These are phyloP conservation scores for Dionaea muscipula DNA, from an alignment of 179 eudicot genomes.

Conservation along the genomic window DNA sequence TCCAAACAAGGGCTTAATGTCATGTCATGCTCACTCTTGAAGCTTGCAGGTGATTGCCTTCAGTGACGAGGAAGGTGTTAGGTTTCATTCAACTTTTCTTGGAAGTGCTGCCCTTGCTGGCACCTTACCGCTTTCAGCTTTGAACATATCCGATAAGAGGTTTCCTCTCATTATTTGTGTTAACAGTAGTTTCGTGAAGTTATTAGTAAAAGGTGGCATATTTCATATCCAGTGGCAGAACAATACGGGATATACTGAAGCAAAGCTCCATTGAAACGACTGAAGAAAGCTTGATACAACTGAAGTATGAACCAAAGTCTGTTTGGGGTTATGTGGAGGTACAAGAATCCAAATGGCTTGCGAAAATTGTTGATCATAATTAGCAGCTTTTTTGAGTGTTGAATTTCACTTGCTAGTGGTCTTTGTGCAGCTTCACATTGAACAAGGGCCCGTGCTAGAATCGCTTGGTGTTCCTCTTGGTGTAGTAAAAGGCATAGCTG, in stretches of 20 bases:
- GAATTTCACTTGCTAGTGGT: background rate
- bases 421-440: constrained; percentile 70
- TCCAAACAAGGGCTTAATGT: constrained; percentile 1
- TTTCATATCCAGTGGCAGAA: constrained; percentile 52
- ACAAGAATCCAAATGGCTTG: constrained; percentile 5
- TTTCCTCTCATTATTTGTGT: constrained; percentile 16
- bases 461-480: constrained; percentile 84
- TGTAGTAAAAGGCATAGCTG: constrained; percentile 91
- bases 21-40: constrained; percentile 5
- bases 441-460: constrained; percentile 93
- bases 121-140: constrained; percentile 47
- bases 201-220: background rate
- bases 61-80: constrained; percentile 94
- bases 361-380: background rate
- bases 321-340: constrained; percentile 95
- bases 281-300: constrained; percentile 47
- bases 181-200: constrained; percentile 3
- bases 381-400: background rate
- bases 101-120: constrained; percentile 98
- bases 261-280: constrained; percentile 41
- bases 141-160: constrained; percentile 75
- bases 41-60: constrained; percentile 73
- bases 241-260: constrained; percentile 55
- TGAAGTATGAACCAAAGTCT: constrained; percentile 71
- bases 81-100: constrained; percentile 86